Base-by-base conservation (phyloP, 2,329 filamentous ascomycete genomes). In the Calonectria hawksworthii region DNA sequence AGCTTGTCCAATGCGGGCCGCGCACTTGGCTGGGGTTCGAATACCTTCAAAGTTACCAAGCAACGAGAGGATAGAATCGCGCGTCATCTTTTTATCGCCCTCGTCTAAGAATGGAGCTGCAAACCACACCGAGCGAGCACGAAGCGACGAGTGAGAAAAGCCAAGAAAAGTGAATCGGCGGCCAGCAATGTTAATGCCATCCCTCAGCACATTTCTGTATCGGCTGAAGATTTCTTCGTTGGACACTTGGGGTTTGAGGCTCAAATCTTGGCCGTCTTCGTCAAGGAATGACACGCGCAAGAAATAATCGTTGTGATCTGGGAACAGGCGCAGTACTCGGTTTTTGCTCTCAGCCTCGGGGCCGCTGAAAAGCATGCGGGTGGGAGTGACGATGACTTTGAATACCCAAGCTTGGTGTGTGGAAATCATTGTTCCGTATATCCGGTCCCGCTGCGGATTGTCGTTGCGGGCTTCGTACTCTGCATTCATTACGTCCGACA, bases 121-220 rank as follows among this genome's bases (percentile, higher is more conserved):
- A 73, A 91, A 89, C 94, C 94, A 96, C 44, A 90, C 92, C 0
- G 93, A 92, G 73, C 95, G 94, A 0, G 92, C 89, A 16, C 94
- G 89, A 5, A 96, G 87, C 0, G 94, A 96, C 0, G 94, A 96
- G 82, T 96, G 93, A 0, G 94, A 96, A 83, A 96, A 96, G 0
- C 94, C 94, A 0, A 96, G 87, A 79, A 96, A 96, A 0, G 85
- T 84, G 79, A 92, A 95, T 0, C 83, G 81, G 16, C 92, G 87
- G 0, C 92, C 94, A 3, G 90, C 94, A 68, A 96, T 90, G 0
- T 85, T 80, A 34, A 98, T 90, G 0, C 92, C 92, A 0, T 87
- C 80, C 3, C 86, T 82, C 11, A 97, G 86, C 0, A 95, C 85
- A 0, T 81, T 75, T 68, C 90, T 90, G 83, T 96, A 96, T 0